A percentile compares a stretch with the other conserved stretches of the same genome.
Conservation (phyloP, 2,329 filamentous ascomycete species). For the Fusarium tricinctum region DNA sequence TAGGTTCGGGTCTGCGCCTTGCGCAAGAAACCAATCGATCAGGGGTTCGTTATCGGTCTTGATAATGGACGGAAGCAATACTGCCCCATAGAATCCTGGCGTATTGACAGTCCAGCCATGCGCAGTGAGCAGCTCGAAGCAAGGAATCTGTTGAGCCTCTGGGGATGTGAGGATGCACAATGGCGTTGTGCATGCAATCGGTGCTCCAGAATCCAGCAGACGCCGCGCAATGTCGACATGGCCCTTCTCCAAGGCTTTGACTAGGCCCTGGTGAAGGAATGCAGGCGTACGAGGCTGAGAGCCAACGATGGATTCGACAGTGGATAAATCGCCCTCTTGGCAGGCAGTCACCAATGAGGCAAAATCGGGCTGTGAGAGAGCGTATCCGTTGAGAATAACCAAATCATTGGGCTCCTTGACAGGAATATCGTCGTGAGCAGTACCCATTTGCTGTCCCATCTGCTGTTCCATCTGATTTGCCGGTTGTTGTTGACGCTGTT, state of each 20-base stretch:
- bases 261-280: constrained; percentile 7
- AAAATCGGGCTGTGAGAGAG: neutral
- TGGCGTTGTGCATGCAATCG: constrained; percentile 27
- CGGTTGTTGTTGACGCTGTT: neutral
- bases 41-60: constrained; percentile 6
- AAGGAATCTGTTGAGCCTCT: neutral
- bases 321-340: constrained; percentile 8
- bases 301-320: constrained; percentile 4
- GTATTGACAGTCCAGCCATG: constrained; percentile 39
- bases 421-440: constrained; percentile 2
- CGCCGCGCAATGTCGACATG: constrained; percentile 19
- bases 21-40: constrained; percentile 41
- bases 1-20: constrained; percentile 41
- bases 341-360: constrained; percentile 28
- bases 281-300: constrained; percentile 15
- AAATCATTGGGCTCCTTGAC: neutral
- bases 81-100: constrained; percentile 27
- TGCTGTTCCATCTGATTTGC: neutral
- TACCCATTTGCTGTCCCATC: constrained; percentile 1
- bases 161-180: constrained; percentile 19
- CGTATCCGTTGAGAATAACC: neutral
- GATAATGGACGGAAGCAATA: constrained; percentile 27
- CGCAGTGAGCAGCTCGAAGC: constrained; percentile 28
- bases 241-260: constrained; percentile 16
- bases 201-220: constrained; percentile 29